These are phyloP conservation scores for Whalleya microplaca DNA, from an alignment of 2,329 filamentous ascomycete genomes.

Conservation along the genomic window DNA sequence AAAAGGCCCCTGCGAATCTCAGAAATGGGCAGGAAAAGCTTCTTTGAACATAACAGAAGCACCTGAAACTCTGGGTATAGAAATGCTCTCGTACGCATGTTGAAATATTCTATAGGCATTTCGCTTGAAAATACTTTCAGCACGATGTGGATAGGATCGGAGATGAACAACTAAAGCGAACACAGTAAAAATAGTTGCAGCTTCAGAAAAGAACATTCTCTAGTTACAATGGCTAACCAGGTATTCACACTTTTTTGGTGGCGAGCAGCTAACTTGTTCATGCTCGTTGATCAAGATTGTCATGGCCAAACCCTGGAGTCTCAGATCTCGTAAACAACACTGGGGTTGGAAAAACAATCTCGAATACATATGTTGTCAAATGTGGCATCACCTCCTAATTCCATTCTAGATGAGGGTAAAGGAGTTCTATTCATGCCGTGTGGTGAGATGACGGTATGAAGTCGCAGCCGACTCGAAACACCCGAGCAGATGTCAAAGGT, in stretches of 20 bases:
- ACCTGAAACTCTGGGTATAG: background rate
- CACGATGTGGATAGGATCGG: too few relatives aligned
- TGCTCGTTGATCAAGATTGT: too few relatives aligned
- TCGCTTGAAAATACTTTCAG: too few relatives aligned
- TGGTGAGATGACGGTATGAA: background rate
- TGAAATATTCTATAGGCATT: too few relatives aligned
- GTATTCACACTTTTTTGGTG: too few relatives aligned
- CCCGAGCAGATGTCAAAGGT: background rate
- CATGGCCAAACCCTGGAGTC: too few relatives aligned
- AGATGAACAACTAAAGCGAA: too few relatives aligned
- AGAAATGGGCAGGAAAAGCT: background rate
- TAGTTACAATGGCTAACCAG: too few relatives aligned
- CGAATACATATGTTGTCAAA: background rate
- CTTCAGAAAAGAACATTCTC: too few relatives aligned
- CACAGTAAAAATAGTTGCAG: too few relatives aligned
- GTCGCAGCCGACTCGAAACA: background rate
- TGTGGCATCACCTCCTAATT: background rate
- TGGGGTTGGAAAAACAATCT: background rate
- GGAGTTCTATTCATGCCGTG: background rate
- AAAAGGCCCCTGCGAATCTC: background rate
- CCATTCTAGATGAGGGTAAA: background rate
- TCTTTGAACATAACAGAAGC: background rate
- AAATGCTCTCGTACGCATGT: background rate
- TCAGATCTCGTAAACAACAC: background rate
- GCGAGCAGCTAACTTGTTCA: too few relatives aligned